Evolutionary conservation across 768 basidiomycete species (phyloP).

Genomic region (Pleurotus sapidus): DNA sequence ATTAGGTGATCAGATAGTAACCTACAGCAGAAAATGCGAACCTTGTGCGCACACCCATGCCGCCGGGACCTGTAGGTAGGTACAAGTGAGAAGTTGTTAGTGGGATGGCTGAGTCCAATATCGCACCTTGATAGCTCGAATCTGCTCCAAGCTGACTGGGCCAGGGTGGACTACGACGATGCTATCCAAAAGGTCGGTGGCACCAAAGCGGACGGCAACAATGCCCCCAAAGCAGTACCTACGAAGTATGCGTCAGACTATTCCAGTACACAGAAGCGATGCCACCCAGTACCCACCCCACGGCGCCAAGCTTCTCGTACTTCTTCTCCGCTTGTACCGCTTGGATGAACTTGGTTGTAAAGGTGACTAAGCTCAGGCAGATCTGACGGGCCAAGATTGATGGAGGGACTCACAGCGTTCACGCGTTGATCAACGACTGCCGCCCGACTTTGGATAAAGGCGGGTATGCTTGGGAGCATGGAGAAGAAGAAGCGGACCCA

Average conservation of each 20-base stretch:
- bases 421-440: slow-evolving; percentile 28
- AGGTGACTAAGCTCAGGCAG: not conserved
- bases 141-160: slow-evolving; percentile 25
- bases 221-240: slow-evolving; percentile 45
- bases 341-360: slow-evolving; percentile 29
- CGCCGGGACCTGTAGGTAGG: slow-evolving; percentile 10
- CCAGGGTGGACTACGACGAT: slow-evolving; percentile 42
- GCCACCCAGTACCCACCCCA: slow-evolving; percentile 30
- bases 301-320: slow-evolving; percentile 40
- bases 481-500: slow-evolving; percentile 24
- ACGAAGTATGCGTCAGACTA: not conserved
- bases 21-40: not conserved
- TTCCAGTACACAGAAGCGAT: not conserved
- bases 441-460: slow-evolving; percentile 28
- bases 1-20: no score
- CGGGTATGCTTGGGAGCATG: slow-evolving; percentile 23
- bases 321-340: slow-evolving; percentile 34
- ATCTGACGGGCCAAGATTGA: not conserved
- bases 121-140: slow-evolving; percentile 31
- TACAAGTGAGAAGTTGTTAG: not conserved
- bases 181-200: slow-evolving; percentile 31
- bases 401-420: slow-evolving; percentile 23
- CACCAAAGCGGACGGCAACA: slow-evolving; percentile 32
- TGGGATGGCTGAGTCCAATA: no score
- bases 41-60: slow-evolving; percentile 17